A percentile compares a stretch with the other conserved stretches of the same genome.
phyloP scores from a whole-genome alignment of 495 filamentous ascomycete genomes.

The Letharia columbiana region DNA sequence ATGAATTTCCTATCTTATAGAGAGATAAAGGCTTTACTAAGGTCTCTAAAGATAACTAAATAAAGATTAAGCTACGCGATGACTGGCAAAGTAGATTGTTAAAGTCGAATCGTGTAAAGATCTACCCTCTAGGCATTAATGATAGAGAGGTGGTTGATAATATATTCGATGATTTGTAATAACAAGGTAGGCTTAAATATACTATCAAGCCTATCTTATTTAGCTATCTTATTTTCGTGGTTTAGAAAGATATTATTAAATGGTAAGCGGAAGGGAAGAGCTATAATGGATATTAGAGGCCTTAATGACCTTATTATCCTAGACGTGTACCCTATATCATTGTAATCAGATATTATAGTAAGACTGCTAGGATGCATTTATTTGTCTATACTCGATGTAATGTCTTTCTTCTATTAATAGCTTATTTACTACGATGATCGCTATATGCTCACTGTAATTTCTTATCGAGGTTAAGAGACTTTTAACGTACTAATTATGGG shows the following conservation, averaged over 20 bases:
- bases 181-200: not conserved
- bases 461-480: slow-evolving; percentile 12
- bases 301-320: no score
- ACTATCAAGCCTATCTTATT: not conserved
- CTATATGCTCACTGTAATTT: slow-evolving; percentile 11
- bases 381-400: not conserved
- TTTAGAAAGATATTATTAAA: not conserved
- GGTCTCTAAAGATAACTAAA: no score
- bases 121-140: not conserved
- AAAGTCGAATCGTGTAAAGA: not conserved
- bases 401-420: slow-evolving; percentile 21
- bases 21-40: no score
- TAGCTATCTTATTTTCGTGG: not conserved
- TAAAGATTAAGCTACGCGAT: no score
- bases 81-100: not conserved
- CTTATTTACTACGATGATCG: not conserved
- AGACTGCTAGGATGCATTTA: no score
- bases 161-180: not conserved
- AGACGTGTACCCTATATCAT: no score
- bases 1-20: no score
- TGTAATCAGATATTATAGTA: no score
- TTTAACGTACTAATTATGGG: slow-evolving; percentile 18
- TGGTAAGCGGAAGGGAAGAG: slow-evolving; percentile 11
- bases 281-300: slow-evolving; percentile 16
- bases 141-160: not conserved